These are phyloP conservation scores for Alisma plantagoaquatica DNA, from an alignment of 106 monocot species.

Conservation along the genomic window DNA sequence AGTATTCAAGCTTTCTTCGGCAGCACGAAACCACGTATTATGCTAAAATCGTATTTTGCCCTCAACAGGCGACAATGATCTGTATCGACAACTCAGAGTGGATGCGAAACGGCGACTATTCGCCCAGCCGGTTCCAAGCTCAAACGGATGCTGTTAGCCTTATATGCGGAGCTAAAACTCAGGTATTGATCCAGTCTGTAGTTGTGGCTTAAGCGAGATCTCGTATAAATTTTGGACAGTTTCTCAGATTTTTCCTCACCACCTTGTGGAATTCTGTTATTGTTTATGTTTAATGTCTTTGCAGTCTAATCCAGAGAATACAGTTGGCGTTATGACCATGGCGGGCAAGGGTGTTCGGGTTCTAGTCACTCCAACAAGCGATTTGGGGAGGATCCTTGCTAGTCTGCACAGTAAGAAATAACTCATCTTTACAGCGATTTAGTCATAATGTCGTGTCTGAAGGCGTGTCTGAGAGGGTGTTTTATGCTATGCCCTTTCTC, in stretches of 20 bases:
- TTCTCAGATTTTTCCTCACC: too few species aligned
- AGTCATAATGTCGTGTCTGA: too few species aligned
- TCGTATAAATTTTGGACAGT: too few species aligned
- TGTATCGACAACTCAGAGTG: slow-evolving; percentile 99
- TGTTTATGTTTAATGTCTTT: too few species aligned
- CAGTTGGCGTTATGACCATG: slow-evolving; percentile 93
- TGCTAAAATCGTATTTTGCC: not conserved
- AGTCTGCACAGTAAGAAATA: slow-evolving; percentile 96
- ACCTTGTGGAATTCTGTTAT: too few species aligned
- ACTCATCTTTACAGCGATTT: too few species aligned
- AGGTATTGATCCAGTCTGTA: slow-evolving; percentile 38
- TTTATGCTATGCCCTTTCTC: too few species aligned
- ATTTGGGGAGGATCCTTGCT: slow-evolving; percentile 91
- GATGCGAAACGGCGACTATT: slow-evolving; percentile 94
- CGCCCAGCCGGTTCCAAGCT: slow-evolving; percentile 78
- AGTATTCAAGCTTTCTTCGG: not conserved
- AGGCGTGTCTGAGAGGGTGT: too few species aligned
- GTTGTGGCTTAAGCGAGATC: too few species aligned
- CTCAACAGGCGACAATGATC: slow-evolving; percentile 99
- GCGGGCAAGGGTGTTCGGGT: slow-evolving; percentile 91
- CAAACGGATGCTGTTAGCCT: slow-evolving; percentile 88
- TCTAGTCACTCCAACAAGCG: slow-evolving; percentile 83
- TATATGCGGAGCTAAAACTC: slow-evolving; percentile 94
- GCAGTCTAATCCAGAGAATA: slow-evolving; percentile 95
- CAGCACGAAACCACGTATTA: not conserved